A percentile compares a stretch with the other conserved stretches of the same genome.
These are phyloP conservation scores for Artemisia argyi DNA, from an alignment of 129 eudicot species.

Conservation along the genomic window DNA sequence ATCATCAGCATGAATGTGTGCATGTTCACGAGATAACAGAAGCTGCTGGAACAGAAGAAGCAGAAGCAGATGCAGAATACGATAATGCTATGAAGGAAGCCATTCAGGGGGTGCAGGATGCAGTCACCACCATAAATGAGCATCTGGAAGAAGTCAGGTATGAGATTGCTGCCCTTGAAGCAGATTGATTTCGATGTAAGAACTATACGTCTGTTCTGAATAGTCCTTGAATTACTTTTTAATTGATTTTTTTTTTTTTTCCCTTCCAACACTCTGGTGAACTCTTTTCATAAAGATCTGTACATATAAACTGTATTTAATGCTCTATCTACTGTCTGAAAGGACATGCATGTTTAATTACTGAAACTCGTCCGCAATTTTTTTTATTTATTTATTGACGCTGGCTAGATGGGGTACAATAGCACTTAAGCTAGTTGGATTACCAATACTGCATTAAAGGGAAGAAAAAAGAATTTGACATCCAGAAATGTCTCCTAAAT, in stretches of 20 bases:
- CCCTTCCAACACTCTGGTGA: not conserved
- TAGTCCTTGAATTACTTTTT: not conserved
- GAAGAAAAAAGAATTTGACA: too few species aligned
- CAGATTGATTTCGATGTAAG: conserved; percentile 26
- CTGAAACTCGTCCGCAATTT: too few species aligned
- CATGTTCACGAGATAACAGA: conserved; percentile 93
- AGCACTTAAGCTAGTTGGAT: too few species aligned
- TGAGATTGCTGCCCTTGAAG: conserved; percentile 85
- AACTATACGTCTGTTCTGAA: not conserved
- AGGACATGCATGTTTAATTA: too few species aligned
- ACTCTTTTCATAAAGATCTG: not conserved
- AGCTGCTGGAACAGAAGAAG: conserved; percentile 98
- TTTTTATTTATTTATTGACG: too few species aligned
- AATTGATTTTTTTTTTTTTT: not conserved
- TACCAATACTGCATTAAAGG: too few species aligned
- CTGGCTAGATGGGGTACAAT: too few species aligned
- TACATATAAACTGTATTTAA: conserved; percentile 3
- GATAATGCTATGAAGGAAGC: conserved; percentile 86
- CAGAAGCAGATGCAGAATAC: conserved; percentile 95
- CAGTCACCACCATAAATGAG: conserved; percentile 76
- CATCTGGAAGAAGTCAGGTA: conserved; percentile 88
- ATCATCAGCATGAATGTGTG: conserved; percentile 70
- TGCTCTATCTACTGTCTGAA: not conserved
- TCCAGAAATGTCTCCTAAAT: not conserved
- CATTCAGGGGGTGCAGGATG: conserved; percentile 86